These are phyloP conservation scores for Triticum dicoccoides DNA, from an alignment of 176 grass and related monocot genomes.

Conservation along the genomic window DNA sequence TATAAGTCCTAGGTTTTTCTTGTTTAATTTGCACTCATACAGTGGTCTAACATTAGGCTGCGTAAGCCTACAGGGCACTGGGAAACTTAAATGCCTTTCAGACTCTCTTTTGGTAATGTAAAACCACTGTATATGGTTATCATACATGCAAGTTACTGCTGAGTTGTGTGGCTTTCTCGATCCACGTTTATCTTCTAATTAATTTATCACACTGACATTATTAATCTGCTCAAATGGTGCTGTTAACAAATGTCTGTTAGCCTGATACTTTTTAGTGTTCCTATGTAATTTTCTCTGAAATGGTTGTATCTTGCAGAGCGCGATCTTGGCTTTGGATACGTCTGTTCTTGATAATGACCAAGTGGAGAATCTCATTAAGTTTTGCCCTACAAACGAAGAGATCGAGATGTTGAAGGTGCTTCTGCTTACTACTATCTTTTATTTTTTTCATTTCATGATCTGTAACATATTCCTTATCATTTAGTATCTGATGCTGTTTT, in stretches of 20 bases:
- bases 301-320: constrained; percentile 48
- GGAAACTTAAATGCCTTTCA: neutral
- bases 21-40: neutral
- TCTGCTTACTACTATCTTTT: constrained; percentile 3
- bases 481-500: constrained; percentile 17
- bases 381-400: constrained; percentile 98
- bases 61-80: neutral
- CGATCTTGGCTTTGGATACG: constrained; percentile 83
- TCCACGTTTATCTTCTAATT: constrained; percentile 11
- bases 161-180: constrained; percentile 6
- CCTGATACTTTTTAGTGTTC: neutral
- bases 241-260: neutral
- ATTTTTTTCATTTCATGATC: neutral
- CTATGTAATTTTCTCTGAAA: constrained; percentile 22
- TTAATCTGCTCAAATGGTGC: neutral
- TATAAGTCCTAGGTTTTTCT: neutral
- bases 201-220: constrained; percentile 19
- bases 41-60: constrained; percentile 5
- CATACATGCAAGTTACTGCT: constrained; percentile 15
- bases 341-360: constrained; percentile 93
- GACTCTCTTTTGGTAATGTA: neutral
- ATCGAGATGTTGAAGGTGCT: constrained; percentile 95
- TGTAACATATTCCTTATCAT: neutral
- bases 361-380: constrained; percentile 99
- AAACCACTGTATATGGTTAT: neutral